Evolutionary conservation across 2,329 filamentous ascomycete species (phyloP), one percentile per base, ranked within the genome.

Genomic region (Xylariales sp.): DNA sequence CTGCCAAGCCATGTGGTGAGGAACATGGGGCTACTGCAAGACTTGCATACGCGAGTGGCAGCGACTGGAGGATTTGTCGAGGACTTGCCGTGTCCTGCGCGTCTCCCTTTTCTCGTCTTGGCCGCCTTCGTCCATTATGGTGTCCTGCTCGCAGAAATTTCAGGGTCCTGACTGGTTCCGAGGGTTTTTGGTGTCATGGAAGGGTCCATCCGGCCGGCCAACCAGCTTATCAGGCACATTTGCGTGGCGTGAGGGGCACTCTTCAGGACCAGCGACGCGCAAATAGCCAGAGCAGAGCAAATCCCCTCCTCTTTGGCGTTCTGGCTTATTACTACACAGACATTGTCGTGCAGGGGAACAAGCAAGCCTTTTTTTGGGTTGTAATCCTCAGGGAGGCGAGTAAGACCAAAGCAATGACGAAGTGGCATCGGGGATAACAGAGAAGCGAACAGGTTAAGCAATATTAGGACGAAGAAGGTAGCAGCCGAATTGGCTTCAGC

Each of bases 141-240:
- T 38, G 35, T 30, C 14, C 24, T 29, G 10, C 35, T 31, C 6
- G 6, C 27, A 21, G 25, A 38, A 20, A n/a, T n/a, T 6, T n/a
- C 53, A 18, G 56, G 44, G 16, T 54, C 35, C 36, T 54, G 53
- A 32, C 40, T 38, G 31, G 33, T 30, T 10, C 48, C 46, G 20
- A 17, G 29, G 20, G 17, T 15, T 10, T 20, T 39, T 33, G 29
- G 30, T 38, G 35, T 27, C 29, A 24, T 30, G 11, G 37, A 33
- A 33, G 37, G 37, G 37, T 27, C 29, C 30, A 27, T 33, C 16
- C 28, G 21, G 15, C 29, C 17, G 29, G 30, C 37, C 37, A 39
- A 39, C 37, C 37, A 39, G 29, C 20, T 33, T 13, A 29, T 32
- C 29, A 33, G 37, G 29, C 37, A 39, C 35, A 19, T 5, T 29